Conservation (phyloP, 768 basidiomycete species). For the Phlebiopsis flavidoalba region DNA sequence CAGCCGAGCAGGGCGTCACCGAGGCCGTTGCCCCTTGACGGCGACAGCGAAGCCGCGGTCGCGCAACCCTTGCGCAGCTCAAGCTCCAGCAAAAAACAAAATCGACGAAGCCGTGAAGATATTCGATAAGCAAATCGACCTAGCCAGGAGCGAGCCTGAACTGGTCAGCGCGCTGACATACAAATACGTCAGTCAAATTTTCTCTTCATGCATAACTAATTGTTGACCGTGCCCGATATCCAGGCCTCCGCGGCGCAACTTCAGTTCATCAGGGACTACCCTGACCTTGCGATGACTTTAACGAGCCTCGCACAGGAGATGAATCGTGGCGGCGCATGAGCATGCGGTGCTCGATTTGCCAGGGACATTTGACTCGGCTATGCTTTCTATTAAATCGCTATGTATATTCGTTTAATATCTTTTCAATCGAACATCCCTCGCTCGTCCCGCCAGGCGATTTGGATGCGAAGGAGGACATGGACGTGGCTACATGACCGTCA, state of each 20-base stretch:
- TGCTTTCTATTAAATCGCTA: not conserved
- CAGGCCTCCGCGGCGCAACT: conserved; percentile 81
- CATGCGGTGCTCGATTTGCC: not conserved
- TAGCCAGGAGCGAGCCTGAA: conserved; percentile 90
- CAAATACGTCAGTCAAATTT: conserved; percentile 55
- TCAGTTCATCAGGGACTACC: conserved; percentile 80
- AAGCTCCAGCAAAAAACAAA: conserved; percentile 86
- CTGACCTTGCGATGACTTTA: conserved; percentile 55
- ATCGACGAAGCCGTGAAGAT: conserved; percentile 80
- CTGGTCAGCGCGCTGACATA: conserved; percentile 73
- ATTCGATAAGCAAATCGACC: conserved; percentile 78
- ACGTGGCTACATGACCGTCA: not conserved
- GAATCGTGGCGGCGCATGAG: not conserved
- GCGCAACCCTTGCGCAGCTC: conserved; percentile 92
- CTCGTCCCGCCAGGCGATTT: not conserved
- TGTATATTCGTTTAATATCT: conserved; percentile 6
- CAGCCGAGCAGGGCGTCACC: conserved; percentile 79
- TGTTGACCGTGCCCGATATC: not conserved
- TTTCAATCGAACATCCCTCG: not conserved
- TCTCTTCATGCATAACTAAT: not conserved
- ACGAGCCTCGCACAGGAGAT: conserved; percentile 1
- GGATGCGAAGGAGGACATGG: not conserved
- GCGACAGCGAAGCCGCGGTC: conserved; percentile 94
- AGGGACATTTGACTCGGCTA: not conserved
- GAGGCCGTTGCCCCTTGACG: conserved; percentile 86